Percentiles rank a stretch among this genome's conserved stretches.
Conservation (phyloP, 1,139 yeast species). For the Zygosaccharomyces pseudobailii region DNA sequence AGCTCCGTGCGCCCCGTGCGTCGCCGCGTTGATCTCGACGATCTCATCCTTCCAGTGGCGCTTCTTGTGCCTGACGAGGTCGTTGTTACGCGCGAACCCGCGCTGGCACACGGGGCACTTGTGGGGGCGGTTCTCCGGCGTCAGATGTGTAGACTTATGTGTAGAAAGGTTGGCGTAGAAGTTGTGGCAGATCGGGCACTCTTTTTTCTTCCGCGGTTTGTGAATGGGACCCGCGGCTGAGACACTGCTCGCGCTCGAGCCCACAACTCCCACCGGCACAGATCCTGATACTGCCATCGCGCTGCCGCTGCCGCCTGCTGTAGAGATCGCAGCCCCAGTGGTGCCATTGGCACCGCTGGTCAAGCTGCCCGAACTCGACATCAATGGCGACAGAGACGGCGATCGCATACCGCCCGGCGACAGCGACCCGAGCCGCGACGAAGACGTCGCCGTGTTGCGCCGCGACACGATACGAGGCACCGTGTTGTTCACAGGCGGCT, state of each 20-base stretch:
- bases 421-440: slow-evolving; percentile 1
- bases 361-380: background rate
- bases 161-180: slow-evolving; percentile 79
- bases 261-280: no score
- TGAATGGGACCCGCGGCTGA: slow-evolving; percentile 10
- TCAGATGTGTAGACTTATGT: slow-evolving; percentile 76
- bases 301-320: background rate
- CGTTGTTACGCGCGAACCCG: slow-evolving; percentile 87
- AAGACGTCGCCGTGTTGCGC: slow-evolving; percentile 3
- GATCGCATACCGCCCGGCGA: slow-evolving; percentile 1
- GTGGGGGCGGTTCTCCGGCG: slow-evolving; percentile 71
- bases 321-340: background rate
- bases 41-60: slow-evolving; percentile 71
- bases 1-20: slow-evolving; percentile 1
- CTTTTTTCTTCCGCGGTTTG: slow-evolving; percentile 67
- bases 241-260: no score
- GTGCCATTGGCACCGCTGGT: slow-evolving; percentile 1
- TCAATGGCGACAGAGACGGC: slow-evolving; percentile 4
- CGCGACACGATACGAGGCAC: slow-evolving; percentile 7
- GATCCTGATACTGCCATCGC: no score
- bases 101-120: slow-evolving; percentile 72
- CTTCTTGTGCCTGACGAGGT: slow-evolving; percentile 75
- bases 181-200: slow-evolving; percentile 76
- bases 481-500: slow-evolving; percentile 5
- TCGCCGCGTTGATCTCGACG: slow-evolving; percentile 12